Base-by-base conservation (phyloP, 1,139 yeast species). In the Pichia inconspicua region DNA sequence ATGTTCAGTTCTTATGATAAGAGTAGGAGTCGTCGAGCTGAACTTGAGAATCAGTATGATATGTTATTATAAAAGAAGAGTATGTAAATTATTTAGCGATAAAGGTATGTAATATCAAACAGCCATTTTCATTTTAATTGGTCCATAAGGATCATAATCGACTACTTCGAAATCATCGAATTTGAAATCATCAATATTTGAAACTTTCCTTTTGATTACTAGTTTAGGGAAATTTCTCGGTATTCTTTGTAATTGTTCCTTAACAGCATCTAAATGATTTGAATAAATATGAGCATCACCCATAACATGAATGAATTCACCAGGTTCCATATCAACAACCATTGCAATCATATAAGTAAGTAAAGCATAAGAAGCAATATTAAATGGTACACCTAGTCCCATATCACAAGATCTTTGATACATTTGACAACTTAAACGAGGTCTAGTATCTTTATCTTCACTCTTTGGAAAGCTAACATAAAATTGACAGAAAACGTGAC, bases 331-430 rank as follows among this genome's bases (percentile, higher is more conserved):
- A 55, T 80, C 95, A 43, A 89, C 90, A 11, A 92, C 85, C 57
- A 87, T 90, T 2, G 99, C 98, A 58, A 92, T 85, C 97, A 92
- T 92, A 59, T 78, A 84, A 3, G 97, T 89, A 54, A 92, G 73
- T 51, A 92, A 71, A 0, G 98, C 96, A 64, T 92, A 92, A 0
- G 97, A 88, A 0, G 99, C 98, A 61, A 94, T 92, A 64, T 92
- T 94, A 67, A 92, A 92, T 0, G 99, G 99, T 15, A 92, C 97
- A 12, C 99, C 99, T 36, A 92, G 76, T 0, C 99, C 99, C 97
- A 92, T 90, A 63, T 92, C 99, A 68, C 97, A 92, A n/a, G 96
- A 87, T 60, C 99, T 78, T 69, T 92, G 99, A 67, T 94, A 92
- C 70, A 92, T 72, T 52, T 84, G 77, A 65, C 98, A 94, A 14